phyloP scores from a whole-genome alignment of 2,329 filamentous ascomycete species.

The Blastomyces gilchristii region DNA sequence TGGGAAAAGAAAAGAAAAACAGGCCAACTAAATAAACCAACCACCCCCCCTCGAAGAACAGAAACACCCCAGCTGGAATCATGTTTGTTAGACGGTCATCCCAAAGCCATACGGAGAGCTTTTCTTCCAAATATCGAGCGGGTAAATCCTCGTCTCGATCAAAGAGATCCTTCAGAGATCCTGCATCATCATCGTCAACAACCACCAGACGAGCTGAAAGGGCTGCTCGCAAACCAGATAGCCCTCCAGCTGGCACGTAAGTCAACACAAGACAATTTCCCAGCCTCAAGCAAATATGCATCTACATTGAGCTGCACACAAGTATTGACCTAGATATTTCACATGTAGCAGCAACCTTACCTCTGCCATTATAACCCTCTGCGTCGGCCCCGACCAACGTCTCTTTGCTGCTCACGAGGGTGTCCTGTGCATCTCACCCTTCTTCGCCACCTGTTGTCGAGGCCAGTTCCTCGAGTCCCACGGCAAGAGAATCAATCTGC shows the following conservation, averaged over 20 bases:
- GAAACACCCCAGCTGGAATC: neutral
- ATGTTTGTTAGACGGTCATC: conserved; percentile 16
- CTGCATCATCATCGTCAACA: conserved; percentile 14
- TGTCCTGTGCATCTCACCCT: conserved; percentile 66
- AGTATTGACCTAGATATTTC: neutral
- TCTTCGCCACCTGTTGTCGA: conserved; percentile 58
- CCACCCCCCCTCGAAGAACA: neutral
- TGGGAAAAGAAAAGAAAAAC: neutral
- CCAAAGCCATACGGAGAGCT: conserved; percentile 21
- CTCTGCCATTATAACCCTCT: conserved; percentile 66
- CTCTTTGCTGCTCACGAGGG: conserved; percentile 90
- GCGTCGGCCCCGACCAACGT: conserved; percentile 69
- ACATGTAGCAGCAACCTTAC: conserved; percentile 42
- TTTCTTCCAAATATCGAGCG: conserved; percentile 23
- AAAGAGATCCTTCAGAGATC: conserved; percentile 22
- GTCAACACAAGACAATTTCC: conserved; percentile 9
- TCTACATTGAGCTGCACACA: no score
- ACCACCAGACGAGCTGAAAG: conserved; percentile 22
- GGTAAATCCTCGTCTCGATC: conserved; percentile 21
- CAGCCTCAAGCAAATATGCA: no score
- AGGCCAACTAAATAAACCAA: neutral
- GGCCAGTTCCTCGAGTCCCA: conserved; percentile 51
- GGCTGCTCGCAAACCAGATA: conserved; percentile 21
- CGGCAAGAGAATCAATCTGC: conserved; percentile 64
- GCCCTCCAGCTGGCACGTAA: conserved; percentile 29